phyloP scores from a whole-genome alignment of 495 filamentous ascomycete genomes.

The Penicillium egyptiacum region DNA sequence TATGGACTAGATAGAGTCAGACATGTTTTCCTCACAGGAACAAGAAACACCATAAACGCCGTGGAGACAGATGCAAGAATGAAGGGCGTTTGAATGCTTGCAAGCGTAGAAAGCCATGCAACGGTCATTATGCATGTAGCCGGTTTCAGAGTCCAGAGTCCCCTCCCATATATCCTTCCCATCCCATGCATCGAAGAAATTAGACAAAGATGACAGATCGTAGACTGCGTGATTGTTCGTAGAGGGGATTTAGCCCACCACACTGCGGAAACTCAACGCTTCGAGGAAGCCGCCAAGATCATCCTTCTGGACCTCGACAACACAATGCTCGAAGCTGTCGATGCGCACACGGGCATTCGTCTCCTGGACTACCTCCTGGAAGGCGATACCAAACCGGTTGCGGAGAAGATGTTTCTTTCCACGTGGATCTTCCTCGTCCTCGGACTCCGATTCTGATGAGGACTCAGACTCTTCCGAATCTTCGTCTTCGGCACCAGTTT shows the following conservation, averaged over 20 bases:
- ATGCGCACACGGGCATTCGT: slow-evolving; percentile 88
- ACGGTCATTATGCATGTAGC: slow-evolving; percentile 20
- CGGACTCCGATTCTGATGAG: slow-evolving; percentile 55
- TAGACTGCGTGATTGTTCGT: slow-evolving; percentile 30
- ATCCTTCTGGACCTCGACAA: slow-evolving; percentile 95
- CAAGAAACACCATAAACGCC: slow-evolving; percentile 24
- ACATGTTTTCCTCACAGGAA: slow-evolving; percentile 8
- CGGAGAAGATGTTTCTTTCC: slow-evolving; percentile 64
- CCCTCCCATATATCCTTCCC: slow-evolving; percentile 21
- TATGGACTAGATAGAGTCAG: slow-evolving; percentile 23
- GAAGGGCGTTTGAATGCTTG: slow-evolving; percentile 22
- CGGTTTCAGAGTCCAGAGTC: slow-evolving; percentile 16
- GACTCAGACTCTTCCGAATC: slow-evolving; percentile 63
- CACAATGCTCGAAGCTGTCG: slow-evolving; percentile 95
- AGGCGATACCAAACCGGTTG: slow-evolving; percentile 91
- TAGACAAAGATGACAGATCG: slow-evolving; percentile 29
- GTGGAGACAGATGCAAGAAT: slow-evolving; percentile 30
- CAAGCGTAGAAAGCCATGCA: slow-evolving; percentile 21
- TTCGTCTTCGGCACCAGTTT: slow-evolving; percentile 54
- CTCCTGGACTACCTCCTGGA: slow-evolving; percentile 91
- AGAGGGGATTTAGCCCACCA: slow-evolving; percentile 64
- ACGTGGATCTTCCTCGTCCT: slow-evolving; percentile 58
- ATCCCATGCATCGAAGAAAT: slow-evolving; percentile 19
- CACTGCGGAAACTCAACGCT: slow-evolving; percentile 84
- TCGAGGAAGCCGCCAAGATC: slow-evolving; percentile 91